Base-by-base conservation (phyloP, 176 grass and related monocot genomes). In the Hordeum marinum region DNA sequence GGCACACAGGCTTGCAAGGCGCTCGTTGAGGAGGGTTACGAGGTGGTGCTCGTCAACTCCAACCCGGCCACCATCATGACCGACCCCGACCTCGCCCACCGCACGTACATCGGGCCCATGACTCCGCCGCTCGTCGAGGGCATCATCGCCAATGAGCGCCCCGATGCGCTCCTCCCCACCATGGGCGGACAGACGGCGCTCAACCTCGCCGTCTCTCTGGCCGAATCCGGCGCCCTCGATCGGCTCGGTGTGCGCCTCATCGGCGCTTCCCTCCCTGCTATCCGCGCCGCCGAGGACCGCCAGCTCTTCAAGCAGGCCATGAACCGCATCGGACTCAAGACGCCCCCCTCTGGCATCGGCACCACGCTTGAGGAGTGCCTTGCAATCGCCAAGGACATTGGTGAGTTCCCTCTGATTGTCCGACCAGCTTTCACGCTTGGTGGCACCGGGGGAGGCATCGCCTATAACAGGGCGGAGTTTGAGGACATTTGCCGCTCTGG, bases 61-160 rank as follows among this genome's bases (percentile, higher is more conserved):
- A 99, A 99, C 61, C 96, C 96, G 48, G 96, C 96, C 26, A 99
- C 96, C 67, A 96, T 99, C 88, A 99, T 99, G 96, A 96, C 96
- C 23, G 96, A 99, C 87, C 96, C 96, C 4, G 96, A 11, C 76
- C 92, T 95, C 27, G 96, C 96, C 59, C 90, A 96, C 85, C 90
- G 96, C 77, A 99, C 96, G 40, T 99, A 99, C 74, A 87, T 99
- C 45, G 96, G 96, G 1, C 96, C 96, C 89, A 99, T 99, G 96
- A 99, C 96, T 25, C 90, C 90, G 3, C 86, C 91, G 25, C 89
- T 93, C 64, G 88, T 99, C 68, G 93, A 99, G 82, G 88, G 86
- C 48, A 89, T 99, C 83, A 88, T 99, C 73, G 86, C 85, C 10
- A 37, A 54, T 45, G 96, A 99, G 87, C 93, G 94, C 37, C 96